Base-by-base conservation (phyloP, 176 grass and related monocot species). In the Bolboschoenus planiculmis region DNA sequence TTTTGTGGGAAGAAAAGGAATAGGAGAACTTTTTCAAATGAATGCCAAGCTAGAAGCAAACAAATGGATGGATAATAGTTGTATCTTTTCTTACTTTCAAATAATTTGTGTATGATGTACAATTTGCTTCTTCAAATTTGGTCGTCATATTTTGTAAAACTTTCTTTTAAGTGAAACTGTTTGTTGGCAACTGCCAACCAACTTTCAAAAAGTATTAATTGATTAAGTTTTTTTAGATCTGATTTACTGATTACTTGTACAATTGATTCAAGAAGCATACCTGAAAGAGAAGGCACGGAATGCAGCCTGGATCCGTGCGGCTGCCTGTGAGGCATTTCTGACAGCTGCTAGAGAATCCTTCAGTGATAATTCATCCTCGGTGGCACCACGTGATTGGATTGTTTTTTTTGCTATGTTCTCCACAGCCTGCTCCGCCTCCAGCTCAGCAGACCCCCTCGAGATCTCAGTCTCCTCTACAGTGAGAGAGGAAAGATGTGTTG, bases 291-390 rank as follows among this genome's bases (percentile, higher is more conserved):
- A 94, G 2, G 83, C 89, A 83, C 97, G 97, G 71, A 99, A 99
- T 51, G 97, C 97, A 87, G 89, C 92, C 82, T 99, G 93, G 85
- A 99, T 99, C 53, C 91, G 93, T 33, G 97, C 97, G 1, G 97
- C 97, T 62, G 97, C 97, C 87, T 95, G 93, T 63, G 97, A 79
- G 56, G 81, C 79, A 74, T 99, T 99, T 88, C 97, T 99, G 20
- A 99, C 97, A n/a, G 97, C 97, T 78, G 92, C 92, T 77, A 99
- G 84, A 86, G 93, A 99, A 63, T 99, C 93, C 81, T 93, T 95
- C 57, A 99, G 66, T 36, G 97, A 91, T 85, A 91, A 88, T 31
- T 99, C 97, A 60, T 99, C 93, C 87, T 99, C 97, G 29, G 86
- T 90, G 55, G 84, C 80, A 63, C 91, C 87, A 72, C 65, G 68